A percentile compares a stretch with the other conserved stretches of the same genome.
These are phyloP conservation scores for Monilinia laxa DNA, from an alignment of 2,329 filamentous ascomycete species.

Conservation along the genomic window DNA sequence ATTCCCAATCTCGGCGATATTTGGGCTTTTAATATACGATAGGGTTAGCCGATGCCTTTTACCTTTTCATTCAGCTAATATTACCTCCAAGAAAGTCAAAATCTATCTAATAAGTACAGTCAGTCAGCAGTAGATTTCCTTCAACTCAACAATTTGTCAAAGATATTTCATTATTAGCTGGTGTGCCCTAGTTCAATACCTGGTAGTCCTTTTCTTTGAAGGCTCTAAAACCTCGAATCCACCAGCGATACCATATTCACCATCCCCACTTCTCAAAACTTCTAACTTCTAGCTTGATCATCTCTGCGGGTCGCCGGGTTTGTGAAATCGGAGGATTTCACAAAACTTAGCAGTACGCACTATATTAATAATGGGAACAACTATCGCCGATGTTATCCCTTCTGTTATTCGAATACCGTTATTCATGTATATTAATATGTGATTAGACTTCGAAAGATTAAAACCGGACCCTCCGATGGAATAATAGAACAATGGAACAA, in stretches of 20 bases:
- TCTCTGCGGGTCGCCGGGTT: neutral
- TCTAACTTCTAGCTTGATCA: conserved; percentile 13
- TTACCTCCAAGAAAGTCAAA: conserved; percentile 11
- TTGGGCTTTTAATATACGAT: neutral
- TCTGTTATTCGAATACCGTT: neutral
- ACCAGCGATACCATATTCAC: neutral
- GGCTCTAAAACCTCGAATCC: too few relatives aligned
- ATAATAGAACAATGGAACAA: neutral
- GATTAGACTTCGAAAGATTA: neutral
- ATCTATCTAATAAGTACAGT: neutral
- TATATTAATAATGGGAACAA: neutral
- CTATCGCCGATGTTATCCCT: neutral
- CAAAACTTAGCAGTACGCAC: neutral
- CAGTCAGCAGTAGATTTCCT: too few relatives aligned
- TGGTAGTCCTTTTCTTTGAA: neutral
- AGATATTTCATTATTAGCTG: neutral
- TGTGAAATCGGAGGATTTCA: neutral
- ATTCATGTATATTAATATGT: neutral
- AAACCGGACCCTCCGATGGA: conserved; percentile 7
- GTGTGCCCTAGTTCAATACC: neutral
- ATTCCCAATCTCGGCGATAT: neutral
- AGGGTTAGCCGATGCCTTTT: conserved; percentile 6
- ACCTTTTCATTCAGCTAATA: neutral
- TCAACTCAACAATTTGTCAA: neutral
- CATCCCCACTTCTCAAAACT: neutral